Evolutionary conservation across 1,139 yeast species (phyloP).

Genomic region (Zygoascus hellenicus): DNA sequence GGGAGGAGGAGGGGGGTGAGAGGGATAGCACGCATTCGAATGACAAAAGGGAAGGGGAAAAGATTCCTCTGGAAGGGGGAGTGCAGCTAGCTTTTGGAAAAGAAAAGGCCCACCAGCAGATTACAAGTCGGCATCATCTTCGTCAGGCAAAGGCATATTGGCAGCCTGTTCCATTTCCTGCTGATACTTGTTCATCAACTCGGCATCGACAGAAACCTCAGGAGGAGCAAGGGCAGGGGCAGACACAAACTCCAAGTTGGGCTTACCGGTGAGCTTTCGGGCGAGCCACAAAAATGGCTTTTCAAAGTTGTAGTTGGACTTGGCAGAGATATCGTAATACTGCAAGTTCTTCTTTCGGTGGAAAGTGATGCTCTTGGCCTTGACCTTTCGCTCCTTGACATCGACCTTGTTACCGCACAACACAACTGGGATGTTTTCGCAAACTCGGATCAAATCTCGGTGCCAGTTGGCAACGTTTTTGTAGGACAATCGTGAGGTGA

Average conservation of each 20-base stretch:
- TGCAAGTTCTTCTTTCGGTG: slow-evolving; percentile 99
- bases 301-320: slow-evolving; percentile 98
- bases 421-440: slow-evolving; percentile 99
- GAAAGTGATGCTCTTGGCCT: slow-evolving; percentile 99
- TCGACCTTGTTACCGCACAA: slow-evolving; percentile 99
- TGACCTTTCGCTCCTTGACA: slow-evolving; percentile 99
- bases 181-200: slow-evolving; percentile 95
- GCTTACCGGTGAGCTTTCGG: slow-evolving; percentile 97
- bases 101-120: too few species aligned
- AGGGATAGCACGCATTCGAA: too few species aligned
- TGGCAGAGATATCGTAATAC: slow-evolving; percentile 98
- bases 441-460: slow-evolving; percentile 93
- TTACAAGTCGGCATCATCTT: slow-evolving; percentile 97
- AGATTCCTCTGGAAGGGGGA: not conserved
- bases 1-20: too few species aligned
- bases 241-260: slow-evolving; percentile 96
- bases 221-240: slow-evolving; percentile 99
- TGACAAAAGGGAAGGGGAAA: too few species aligned
- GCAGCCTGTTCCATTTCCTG: slow-evolving; percentile 99
- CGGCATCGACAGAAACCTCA: slow-evolving; percentile 95
- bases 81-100: too few species aligned
- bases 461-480: slow-evolving; percentile 99
- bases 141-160: slow-evolving; percentile 99
- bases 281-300: slow-evolving; percentile 99
- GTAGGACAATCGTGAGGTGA: slow-evolving; percentile 98